Evolutionary conservation across 768 basidiomycete species (phyloP).

Genomic region (Hortiboletus campestris): DNA sequence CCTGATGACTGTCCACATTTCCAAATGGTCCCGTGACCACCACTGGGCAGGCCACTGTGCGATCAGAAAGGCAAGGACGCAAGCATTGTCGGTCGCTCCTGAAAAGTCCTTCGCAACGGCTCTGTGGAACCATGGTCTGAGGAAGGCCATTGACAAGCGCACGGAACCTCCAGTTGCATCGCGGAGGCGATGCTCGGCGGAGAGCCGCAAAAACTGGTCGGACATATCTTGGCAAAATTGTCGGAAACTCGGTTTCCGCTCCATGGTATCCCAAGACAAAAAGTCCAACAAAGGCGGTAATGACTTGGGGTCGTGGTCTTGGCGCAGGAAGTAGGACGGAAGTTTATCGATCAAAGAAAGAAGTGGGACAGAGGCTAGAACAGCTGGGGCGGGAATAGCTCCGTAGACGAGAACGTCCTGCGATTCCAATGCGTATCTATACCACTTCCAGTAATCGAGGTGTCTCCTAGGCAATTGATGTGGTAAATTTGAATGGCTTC

Average conservation of each 20-base stretch:
- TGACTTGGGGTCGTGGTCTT: conserved; percentile 32
- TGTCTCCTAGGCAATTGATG: conserved; percentile 44
- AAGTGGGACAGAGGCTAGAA: conserved; percentile 70
- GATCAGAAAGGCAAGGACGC: conserved; percentile 47
- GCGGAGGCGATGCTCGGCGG: conserved; percentile 54
- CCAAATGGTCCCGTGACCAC: conserved; percentile 65
- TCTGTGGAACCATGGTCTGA: conserved; percentile 68
- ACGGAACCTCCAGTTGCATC: conserved; percentile 70
- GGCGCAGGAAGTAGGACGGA: conserved; percentile 64
- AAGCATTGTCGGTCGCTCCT: conserved; percentile 37
- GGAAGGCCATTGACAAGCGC: conserved; percentile 61
- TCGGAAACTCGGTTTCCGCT: conserved; percentile 60
- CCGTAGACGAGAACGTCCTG: conserved; percentile 74
- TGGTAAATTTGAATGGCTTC: not conserved
- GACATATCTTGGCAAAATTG: conserved; percentile 73
- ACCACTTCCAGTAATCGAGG: conserved; percentile 72
- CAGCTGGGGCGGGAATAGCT: conserved; percentile 61
- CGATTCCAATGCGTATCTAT: conserved; percentile 69
- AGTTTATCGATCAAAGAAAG: conserved; percentile 61
- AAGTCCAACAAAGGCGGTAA: conserved; percentile 33
- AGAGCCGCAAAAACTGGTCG: conserved; percentile 54
- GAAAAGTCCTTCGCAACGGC: conserved; percentile 41
- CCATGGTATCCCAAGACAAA: conserved; percentile 54
- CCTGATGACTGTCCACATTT: conserved; percentile 57
- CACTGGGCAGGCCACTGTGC: conserved; percentile 67